Percentiles rank a stretch among this genome's conserved stretches.
phyloP scores from a whole-genome alignment of 2,329 filamentous ascomycete genomes.

The Verticillium nubilum region DNA sequence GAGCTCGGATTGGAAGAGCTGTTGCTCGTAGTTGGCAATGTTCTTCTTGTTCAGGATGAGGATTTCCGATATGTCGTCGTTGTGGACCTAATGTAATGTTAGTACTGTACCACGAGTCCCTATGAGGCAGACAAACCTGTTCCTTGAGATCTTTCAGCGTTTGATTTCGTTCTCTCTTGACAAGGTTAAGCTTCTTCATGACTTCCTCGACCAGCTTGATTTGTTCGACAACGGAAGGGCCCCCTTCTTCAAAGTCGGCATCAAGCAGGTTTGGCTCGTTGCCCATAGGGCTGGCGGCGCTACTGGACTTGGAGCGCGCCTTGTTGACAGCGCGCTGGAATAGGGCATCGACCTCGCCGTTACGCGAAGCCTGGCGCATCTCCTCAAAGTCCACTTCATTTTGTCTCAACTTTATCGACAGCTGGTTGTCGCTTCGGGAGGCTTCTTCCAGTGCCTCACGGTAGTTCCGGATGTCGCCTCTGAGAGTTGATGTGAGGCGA shows the following conservation, averaged over 20 bases:
- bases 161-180: constrained; percentile 87
- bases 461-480: constrained; percentile 83
- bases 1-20: constrained; percentile 92
- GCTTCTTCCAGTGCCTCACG: constrained; percentile 87
- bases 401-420: constrained; percentile 78
- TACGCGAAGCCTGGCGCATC: constrained; percentile 85
- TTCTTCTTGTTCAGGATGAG: constrained; percentile 97
- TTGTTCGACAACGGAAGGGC: constrained; percentile 79
- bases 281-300: constrained; percentile 52
- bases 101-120: constrained; percentile 6
- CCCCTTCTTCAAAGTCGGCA: constrained; percentile 79
- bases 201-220: constrained; percentile 85
- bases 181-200: constrained; percentile 81
- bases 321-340: constrained; percentile 85
- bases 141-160: constrained; percentile 96
- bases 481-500: constrained; percentile 78
- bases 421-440: constrained; percentile 74
- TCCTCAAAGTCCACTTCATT: constrained; percentile 89
- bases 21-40: constrained; percentile 83
- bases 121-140: constrained; percentile 58
- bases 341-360: constrained; percentile 78
- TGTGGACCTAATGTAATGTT: constrained; percentile 63
- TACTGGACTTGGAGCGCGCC: constrained; percentile 60
- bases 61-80: constrained; percentile 95
- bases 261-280: constrained; percentile 79